Base-by-base conservation (phyloP, 1,284 basidiomycete species). In the Pascua sp. region DNA sequence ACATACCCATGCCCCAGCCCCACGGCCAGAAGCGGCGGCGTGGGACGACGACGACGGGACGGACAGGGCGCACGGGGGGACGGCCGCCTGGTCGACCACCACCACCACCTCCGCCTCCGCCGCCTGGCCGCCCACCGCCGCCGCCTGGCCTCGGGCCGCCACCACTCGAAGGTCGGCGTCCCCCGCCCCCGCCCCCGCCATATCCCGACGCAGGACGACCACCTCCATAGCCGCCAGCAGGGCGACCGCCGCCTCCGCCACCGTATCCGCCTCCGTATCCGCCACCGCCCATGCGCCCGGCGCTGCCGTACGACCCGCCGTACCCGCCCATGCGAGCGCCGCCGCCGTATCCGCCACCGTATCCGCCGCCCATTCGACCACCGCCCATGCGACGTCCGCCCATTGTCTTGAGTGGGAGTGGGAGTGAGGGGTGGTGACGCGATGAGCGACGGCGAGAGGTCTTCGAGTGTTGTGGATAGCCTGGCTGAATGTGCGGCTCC, bases 1-100 rank as follows among this genome's bases (percentile, higher is more conserved):
- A 48, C 46, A 47, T 32, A 13, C 37, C 36, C 40, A 37, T 42
- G 10, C 49, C 37, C 51, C 50, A 52, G n/a, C 50, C 37, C 43
- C 32, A 51, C 16, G 24, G 39, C n/a, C 24, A 32, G 45, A 39
- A 37, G 36, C 36, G 38, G 50, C 46, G 43, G 16, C 36, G 24
- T 4, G 17, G 5, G 24, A 32, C 46, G 12, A 51, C 53, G 42
- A 49, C 45, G 12, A 41, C 45, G 11, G 51, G 18, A 8, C 42
- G 47, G 5, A 46, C 40, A 12, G 40, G 42, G 56, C 47, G 36
- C 17, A 24, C 18, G n/a, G 13, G 18, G 39, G 47, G 48, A 15
- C 24, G 39, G 53, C 13, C 15, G 53, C 51, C 9, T 12, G 43
- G 24, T 32, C 24, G 24, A 32, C 24, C 24, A 32, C 24, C 24